Evolutionary conservation across 768 basidiomycete species (phyloP), one percentile per base, ranked within the genome.

Genomic region (Russula vinacea): DNA sequence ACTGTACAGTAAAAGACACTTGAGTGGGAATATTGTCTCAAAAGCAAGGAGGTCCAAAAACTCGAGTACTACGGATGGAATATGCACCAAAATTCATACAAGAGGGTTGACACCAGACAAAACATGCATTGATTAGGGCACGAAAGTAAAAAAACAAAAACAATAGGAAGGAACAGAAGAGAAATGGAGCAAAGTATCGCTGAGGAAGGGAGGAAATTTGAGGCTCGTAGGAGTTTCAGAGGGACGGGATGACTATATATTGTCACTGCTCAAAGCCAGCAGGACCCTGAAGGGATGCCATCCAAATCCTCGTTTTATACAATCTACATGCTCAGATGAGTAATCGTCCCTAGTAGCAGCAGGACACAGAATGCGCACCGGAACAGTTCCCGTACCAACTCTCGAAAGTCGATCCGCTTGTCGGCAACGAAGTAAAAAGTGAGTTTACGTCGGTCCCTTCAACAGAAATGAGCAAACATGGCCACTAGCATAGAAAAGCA

Each of bases 381-480:
- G 82, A 97, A 97, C 51, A 96, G 78, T 75, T 97, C 94, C 72
- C 93, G 85, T 44, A 98, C 95, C 68, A 98, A 84, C 76, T 98
- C 95, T 70, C 96, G 84, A 78, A 98, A 97, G 75, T 94, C 92
- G 71, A 98, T 95, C 69, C 96, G 80, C 76, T 93, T 94, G 70
- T 97, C 94, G 59, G 96, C 94, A 64, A 95, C 80, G 74, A 97
- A 99, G 78, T 98, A 98, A 79, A 98, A 98, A 0, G 96, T 98
- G 66, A 99, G 77, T 78, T 98, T 98, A 74, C 94, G 91, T 63
- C 96, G 90, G 76, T 99, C 96, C 93, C 93, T 94, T 70, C 19
- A 56, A 47, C n/a, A 1, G 3, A 14, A 2, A 17, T 39, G 6
- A 37, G 35, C 24, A 55, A 45, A 55, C 24, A 22, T 17, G 19